phyloP scores from a whole-genome alignment of 352 stramenopile genomes.

The Pythium rhizo-oryzae region DNA sequence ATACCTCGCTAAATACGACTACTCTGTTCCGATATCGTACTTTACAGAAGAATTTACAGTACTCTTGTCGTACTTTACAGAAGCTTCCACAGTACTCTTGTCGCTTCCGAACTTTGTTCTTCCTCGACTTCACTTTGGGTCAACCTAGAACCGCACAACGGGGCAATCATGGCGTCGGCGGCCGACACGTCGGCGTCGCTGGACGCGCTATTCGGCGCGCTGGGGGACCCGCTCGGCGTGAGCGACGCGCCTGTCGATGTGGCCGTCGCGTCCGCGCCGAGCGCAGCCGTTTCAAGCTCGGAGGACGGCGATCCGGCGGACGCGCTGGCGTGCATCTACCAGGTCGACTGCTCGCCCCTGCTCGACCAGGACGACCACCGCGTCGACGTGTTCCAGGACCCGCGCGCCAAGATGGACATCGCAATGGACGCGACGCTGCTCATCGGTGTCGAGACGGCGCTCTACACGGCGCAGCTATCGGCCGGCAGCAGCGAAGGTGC shows the following conservation, averaged over 20 bases:
- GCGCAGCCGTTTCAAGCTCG: neutral
- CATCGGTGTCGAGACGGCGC: slow-evolving; percentile 39
- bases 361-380: slow-evolving; percentile 21
- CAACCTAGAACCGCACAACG: slow-evolving; percentile 1
- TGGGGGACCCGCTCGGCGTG: slow-evolving; percentile 14
- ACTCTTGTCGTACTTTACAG: neutral
- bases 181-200: slow-evolving; percentile 2
- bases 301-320: slow-evolving; percentile 25
- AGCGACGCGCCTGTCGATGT: neutral
- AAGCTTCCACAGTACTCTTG: neutral
- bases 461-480: slow-evolving; percentile 37
- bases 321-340: slow-evolving; percentile 28
- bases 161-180: neutral
- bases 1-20: neutral
- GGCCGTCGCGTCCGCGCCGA: neutral
- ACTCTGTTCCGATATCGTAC: slow-evolving; percentile 10
- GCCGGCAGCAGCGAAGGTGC: neutral
- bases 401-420: slow-evolving; percentile 54
- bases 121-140: slow-evolving; percentile 24
- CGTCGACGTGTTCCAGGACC: slow-evolving; percentile 43
- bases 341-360: slow-evolving; percentile 35
- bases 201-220: slow-evolving; percentile 10
- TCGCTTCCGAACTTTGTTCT: slow-evolving; percentile 14
- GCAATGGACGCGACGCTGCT: slow-evolving; percentile 49
- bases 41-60: neutral